Percentiles rank a stretch among this genome's conserved stretches.
These are phyloP conservation scores for Babesia ovata DNA, from an alignment of 169 alveolate species.

Conservation along the genomic window DNA sequence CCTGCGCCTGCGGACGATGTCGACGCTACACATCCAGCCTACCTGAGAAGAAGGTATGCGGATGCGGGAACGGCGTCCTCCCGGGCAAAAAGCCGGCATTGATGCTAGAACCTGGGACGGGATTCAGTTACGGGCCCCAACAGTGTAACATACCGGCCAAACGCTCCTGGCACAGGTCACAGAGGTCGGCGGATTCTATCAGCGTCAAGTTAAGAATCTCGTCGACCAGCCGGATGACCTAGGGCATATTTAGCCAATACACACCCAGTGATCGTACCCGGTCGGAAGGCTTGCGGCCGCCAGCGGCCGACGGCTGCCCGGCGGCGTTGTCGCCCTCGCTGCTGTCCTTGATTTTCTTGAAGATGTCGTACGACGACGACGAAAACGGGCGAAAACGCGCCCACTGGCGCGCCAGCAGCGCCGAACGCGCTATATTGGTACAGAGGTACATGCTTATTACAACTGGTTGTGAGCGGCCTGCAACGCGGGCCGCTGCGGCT, in stretches of 20 bases:
- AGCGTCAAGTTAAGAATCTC: slow-evolving; percentile 82
- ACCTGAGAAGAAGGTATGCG: slow-evolving; percentile 74
- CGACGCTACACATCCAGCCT: slow-evolving; percentile 1
- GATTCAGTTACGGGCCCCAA: not conserved
- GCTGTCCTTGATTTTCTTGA: slow-evolving; percentile 59
- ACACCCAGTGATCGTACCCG: slow-evolving; percentile 17
- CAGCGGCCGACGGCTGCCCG: slow-evolving; percentile 7
- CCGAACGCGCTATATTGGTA: not conserved
- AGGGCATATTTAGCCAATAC: not conserved
- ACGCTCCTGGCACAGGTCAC: slow-evolving; percentile 84
- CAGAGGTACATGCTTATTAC: slow-evolving; percentile 17
- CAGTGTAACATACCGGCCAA: slow-evolving; percentile 42
- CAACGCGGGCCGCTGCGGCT: not conserved
- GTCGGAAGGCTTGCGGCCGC: slow-evolving; percentile 61
- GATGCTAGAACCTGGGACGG: slow-evolving; percentile 34
- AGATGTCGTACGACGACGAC: slow-evolving; percentile 53
- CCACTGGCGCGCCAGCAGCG: not conserved
- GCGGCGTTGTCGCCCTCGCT: slow-evolving; percentile 15
- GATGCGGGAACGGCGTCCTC: slow-evolving; percentile 86
- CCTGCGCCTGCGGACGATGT: slow-evolving; percentile 3
- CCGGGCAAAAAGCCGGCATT: slow-evolving; percentile 71
- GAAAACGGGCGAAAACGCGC: slow-evolving; percentile 18
- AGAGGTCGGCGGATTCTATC: slow-evolving; percentile 86
- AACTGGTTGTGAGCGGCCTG: not conserved
- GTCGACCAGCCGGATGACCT: slow-evolving; percentile 82